Percentiles rank a stretch among this genome's conserved stretches.
Evolutionary conservation across 2,329 filamentous ascomycete species (phyloP).

Genomic region (Tympanopsis confertula): DNA sequence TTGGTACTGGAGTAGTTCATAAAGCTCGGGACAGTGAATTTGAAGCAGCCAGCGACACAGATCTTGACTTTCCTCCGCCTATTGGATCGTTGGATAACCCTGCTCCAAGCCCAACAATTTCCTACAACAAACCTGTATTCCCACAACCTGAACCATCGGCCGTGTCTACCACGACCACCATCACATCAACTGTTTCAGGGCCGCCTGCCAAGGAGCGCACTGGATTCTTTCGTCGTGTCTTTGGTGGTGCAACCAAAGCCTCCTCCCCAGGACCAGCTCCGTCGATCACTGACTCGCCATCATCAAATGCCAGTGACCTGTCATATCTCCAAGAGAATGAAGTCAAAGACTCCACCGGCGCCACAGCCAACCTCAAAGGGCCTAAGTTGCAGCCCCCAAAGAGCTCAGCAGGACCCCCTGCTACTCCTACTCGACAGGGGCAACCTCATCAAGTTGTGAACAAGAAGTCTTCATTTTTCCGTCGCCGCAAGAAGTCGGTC

Average conservation of each 20-base stretch:
- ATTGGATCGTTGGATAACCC: constrained; percentile 9
- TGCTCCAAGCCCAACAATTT: constrained; percentile 1
- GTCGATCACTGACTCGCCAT: constrained; percentile 1
- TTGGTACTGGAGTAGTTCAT: neutral
- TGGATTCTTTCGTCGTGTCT: constrained; percentile 60
- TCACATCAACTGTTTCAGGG: constrained; percentile 3
- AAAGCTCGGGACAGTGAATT: neutral
- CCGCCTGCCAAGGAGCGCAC: constrained; percentile 23
- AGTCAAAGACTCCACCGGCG: neutral
- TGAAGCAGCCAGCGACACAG: neutral
- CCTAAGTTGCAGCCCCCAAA: neutral
- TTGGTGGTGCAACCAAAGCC: constrained; percentile 13
- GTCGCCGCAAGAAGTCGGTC: constrained; percentile 54
- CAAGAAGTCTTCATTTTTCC: constrained; percentile 59
- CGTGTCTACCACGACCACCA: constrained; percentile 12
- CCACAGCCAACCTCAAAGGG: neutral
- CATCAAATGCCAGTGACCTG: neutral
- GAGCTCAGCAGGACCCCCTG: constrained; percentile 1
- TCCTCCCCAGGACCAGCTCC: constrained; percentile 1
- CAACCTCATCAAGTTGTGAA: constrained; percentile 23
- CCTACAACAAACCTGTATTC: constrained; percentile 3
- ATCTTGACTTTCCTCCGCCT: constrained; percentile 6
- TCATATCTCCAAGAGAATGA: neutral
- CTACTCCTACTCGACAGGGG: constrained; percentile 3
- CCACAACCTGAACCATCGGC: constrained; percentile 9